Evolutionary conservation across 2,329 filamentous ascomycete genomes (phyloP), one percentile per base, ranked within the genome.

Genomic region (Epichloe brachyelytri): DNA sequence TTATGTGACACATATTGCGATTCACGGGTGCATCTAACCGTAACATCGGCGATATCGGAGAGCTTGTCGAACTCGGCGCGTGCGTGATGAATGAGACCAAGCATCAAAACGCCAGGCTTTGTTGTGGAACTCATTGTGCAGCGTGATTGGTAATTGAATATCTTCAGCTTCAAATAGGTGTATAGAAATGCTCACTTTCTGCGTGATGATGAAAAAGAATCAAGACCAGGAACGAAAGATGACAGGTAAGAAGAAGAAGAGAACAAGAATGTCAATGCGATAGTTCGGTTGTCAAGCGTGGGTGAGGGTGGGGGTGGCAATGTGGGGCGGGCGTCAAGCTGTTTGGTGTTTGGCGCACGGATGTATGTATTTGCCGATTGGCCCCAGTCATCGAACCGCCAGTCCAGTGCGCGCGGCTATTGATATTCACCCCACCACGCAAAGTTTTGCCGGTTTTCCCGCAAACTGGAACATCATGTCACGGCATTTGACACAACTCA

Each of bases 31-130:
- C 17, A 46, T 14, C 50, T 4, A 38, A 58, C 56, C 50, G 45
- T 51, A 19, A 58, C 52, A 33, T 53, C 17, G 36, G 55, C 53
- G 10, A 57, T 37, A 17, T 53, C 46, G 15, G 55, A 58, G 17
- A 58, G 53, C 39, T 48, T 49, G 7, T 53, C 52, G 36, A 58
- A 54, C 39, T 58, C 55, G 26, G 48, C 48, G 17, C 54, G 54
- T 37, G 56, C 54, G 36, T 57, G 56, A 47, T 52, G 46, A 22
- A 57, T 50, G 22, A 49, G 30, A 38, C 56, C 56, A 26, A 58
- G 53, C 55, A 58, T 57, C 48, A 58, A 41, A 14, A 58, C 46
- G 22, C 55, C 53, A 11, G 56, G 53, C 19, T 45, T 51, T 43
- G 30, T 15, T 43, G 41, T 39, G 26, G 38, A 11, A 7, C 46